Base-by-base conservation (phyloP, 352 stramenopile genomes). In the Phytopythium litorale region DNA sequence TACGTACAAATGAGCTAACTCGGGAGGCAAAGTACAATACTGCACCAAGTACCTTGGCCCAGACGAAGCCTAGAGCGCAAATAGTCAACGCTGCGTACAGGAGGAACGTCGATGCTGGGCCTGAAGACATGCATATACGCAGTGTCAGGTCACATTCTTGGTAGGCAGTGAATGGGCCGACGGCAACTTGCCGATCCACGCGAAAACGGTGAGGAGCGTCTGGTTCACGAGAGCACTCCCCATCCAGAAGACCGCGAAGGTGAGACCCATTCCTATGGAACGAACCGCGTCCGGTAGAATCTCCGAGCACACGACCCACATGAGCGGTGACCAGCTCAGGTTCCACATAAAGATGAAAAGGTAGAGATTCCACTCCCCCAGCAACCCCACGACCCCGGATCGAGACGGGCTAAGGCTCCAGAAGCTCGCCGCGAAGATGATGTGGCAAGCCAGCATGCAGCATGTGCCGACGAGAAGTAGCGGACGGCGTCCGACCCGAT, bases 321-420 rank as follows among this genome's bases (percentile, higher is more conserved):
- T 91, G 53, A 89, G 65, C 38, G 81, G 81, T 6, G 81, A 78
- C 81, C 79, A 91, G 62, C 81, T 91, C 28, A 89, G 57, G 58
- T 91, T 91, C 79, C 81, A 89, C 25, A 79, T 78, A 51, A 78
- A 91, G 59, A 91, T 91, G 35, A 89, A 89, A 9, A 75, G 38
- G 59, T 89, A 91, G 8, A 89, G 70, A n/a, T 76, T 87, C 73
- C 70, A 84, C 58, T 84, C 71, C 3, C 79, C 78, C 15, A 88
- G 60, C 3, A 50, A 78, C 58, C 82, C 67, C 30, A 78, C 62
- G 13, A 37, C 45, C 19, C 58, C 56, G 7, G 59, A 71, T 15
- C 62, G 51, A 6, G 67, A 68, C 13, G 51, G 53, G 18, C 71
- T 62, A 19, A 85, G 57, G 0, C 35, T 50, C 79, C 73, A 84